Evolutionary conservation across 2,329 filamentous ascomycete genomes (phyloP).

Genomic region (Neurospora crassa): DNA sequence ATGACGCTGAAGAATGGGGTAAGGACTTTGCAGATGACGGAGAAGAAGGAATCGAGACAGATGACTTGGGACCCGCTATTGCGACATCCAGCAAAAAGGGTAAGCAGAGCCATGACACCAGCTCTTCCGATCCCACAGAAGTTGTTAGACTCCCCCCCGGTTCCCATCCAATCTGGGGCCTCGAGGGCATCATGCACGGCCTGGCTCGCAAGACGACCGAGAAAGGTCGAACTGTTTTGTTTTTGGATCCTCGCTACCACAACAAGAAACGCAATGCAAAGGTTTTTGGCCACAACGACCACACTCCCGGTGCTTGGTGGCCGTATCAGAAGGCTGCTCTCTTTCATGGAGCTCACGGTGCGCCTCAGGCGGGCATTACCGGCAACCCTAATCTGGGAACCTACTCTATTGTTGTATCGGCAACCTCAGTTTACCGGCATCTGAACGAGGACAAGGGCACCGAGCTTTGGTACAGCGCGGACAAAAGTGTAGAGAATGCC

Average conservation of each 20-base stretch:
- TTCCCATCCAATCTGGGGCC: conserved; percentile 23
- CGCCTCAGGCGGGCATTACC: conserved; percentile 38
- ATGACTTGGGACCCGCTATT: neutral
- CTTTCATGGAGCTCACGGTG: conserved; percentile 44
- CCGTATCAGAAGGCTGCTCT: conserved; percentile 40
- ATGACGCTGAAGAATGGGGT: neutral
- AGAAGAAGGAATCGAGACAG: neutral
- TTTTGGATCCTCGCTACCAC: conserved; percentile 7
- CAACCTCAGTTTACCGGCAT: conserved; percentile 14
- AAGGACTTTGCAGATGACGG: neutral
- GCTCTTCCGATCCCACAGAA: neutral
- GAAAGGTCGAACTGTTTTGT: neutral
- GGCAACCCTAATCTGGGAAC: conserved; percentile 36
- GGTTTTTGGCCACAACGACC: conserved; percentile 24
- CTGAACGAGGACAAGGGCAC: conserved; percentile 20
- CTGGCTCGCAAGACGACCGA: conserved; percentile 7
- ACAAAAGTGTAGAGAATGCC: conserved; percentile 14
- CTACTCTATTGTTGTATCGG: conserved; percentile 44
- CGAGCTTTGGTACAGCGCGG: conserved; percentile 18
- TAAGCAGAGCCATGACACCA: neutral
- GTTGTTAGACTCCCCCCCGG: conserved; percentile 9
- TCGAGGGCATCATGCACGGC: conserved; percentile 23
- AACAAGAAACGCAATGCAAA: conserved; percentile 8
- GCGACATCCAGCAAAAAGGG: neutral
- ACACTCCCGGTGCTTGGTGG: conserved; percentile 38